Evolutionary conservation across 331 rosid species (phyloP).

Genomic region (Pyrus hybrid): DNA sequence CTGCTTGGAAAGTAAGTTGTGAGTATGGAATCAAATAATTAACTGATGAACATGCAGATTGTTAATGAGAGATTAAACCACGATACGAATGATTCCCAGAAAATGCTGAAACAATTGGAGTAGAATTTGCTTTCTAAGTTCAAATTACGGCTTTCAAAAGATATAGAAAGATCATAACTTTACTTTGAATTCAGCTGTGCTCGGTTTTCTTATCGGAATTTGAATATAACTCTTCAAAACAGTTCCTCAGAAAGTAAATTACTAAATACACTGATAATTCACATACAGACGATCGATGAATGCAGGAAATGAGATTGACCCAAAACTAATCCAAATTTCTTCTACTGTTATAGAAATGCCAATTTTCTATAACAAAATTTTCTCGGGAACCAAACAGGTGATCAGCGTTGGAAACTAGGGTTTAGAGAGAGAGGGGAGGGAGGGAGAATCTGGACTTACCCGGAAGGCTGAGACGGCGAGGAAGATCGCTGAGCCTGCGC

Average conservation of each 20-base stretch:
- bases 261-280: background rate
- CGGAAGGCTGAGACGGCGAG: slow-evolving; percentile 97
- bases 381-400: background rate
- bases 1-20: slow-evolving; percentile 31
- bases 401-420: slow-evolving; percentile 3
- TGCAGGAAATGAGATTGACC: background rate
- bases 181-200: background rate
- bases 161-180: background rate
- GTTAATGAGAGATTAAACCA: background rate
- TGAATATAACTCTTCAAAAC: background rate
- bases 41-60: background rate
- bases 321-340: background rate
- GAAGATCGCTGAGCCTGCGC: slow-evolving; percentile 70
- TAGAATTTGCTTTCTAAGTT: background rate
- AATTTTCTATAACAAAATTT: background rate
- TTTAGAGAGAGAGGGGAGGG: background rate
- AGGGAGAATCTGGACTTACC: slow-evolving; percentile 37
- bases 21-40: slow-evolving; percentile 1
- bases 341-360: too few species aligned
- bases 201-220: background rate
- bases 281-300: background rate
- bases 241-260: background rate
- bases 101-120: background rate
- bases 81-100: background rate
- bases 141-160: slow-evolving; percentile 4